These are phyloP conservation scores for Boletus eberwhitei DNA, from an alignment of 768 basidiomycete genomes.

Conservation along the genomic window DNA sequence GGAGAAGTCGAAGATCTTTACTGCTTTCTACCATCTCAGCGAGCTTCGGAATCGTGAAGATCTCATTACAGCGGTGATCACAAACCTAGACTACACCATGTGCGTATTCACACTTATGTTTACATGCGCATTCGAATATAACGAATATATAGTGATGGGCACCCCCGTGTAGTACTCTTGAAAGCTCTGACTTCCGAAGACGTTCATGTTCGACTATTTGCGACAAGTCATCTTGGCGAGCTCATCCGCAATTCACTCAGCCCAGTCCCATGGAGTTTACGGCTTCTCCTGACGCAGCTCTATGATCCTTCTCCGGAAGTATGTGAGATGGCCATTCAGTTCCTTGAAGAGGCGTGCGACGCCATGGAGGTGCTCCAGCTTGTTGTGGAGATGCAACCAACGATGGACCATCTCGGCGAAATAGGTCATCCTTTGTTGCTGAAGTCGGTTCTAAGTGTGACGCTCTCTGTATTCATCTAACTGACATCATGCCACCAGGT, in stretches of 20 bases:
- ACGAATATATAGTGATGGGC: constrained; percentile 71
- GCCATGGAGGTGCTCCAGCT: constrained; percentile 77
- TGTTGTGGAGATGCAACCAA: constrained; percentile 93
- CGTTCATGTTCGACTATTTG: constrained; percentile 83
- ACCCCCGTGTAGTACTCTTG: constrained; percentile 87
- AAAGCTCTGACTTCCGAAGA: constrained; percentile 95
- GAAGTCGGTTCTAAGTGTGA: constrained; percentile 50
- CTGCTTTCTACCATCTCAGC: constrained; percentile 91
- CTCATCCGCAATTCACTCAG: constrained; percentile 63
- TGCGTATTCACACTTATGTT: constrained; percentile 36
- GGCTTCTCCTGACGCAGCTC: constrained; percentile 89
- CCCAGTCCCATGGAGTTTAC: constrained; percentile 84
- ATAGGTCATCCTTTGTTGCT: constrained; percentile 85
- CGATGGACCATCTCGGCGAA: constrained; percentile 92
- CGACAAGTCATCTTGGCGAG: constrained; percentile 82
- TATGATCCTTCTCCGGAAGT: constrained; percentile 93
- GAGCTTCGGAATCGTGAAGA: constrained; percentile 91
- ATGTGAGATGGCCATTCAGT: constrained; percentile 84
- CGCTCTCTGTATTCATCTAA: background rate
- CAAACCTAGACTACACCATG: constrained; percentile 89
- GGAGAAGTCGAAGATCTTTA: constrained; percentile 91
- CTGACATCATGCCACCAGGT: constrained; percentile 45
- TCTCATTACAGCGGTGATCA: constrained; percentile 85
- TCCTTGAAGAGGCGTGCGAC: constrained; percentile 88
- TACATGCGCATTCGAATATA: background rate